A percentile compares a stretch with the other conserved stretches of the same genome.
Conservation (phyloP, 148 eudicot genomes). For the Amaranthus palmeri region DNA sequence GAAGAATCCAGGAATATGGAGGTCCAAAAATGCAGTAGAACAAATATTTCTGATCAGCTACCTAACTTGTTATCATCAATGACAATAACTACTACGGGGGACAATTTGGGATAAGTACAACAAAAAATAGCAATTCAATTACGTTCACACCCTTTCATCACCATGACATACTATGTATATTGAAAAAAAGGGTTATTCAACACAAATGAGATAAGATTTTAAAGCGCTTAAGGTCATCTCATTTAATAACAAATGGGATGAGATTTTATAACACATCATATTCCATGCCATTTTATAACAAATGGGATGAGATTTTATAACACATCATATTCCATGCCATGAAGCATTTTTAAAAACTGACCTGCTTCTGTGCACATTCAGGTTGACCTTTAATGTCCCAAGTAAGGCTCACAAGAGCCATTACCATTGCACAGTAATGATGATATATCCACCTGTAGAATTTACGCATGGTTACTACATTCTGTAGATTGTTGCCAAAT, state of each 20-base stretch:
- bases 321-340: not conserved
- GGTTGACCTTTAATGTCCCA: conserved; percentile 92
- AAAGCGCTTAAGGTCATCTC: not conserved
- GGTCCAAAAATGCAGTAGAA: not conserved
- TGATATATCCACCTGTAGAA: conserved; percentile 86
- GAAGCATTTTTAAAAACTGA: conserved; percentile 19
- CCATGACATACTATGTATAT: no score
- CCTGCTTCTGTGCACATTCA: conserved; percentile 89
- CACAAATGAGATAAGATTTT: not conserved
- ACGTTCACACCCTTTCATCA: no score
- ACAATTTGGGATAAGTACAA: no score
- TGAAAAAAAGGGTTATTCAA: no score
- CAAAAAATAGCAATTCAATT: no score
- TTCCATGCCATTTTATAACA: not conserved
- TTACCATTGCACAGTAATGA: conserved; percentile 93
- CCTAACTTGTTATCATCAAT: no score
- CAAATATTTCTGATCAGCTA: not conserved
- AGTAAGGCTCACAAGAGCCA: conserved; percentile 95
- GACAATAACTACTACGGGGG: no score
- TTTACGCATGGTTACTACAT: not conserved
- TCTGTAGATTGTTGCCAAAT: not conserved
- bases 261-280: not conserved
- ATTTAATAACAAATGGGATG: not conserved
- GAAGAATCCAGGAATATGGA: not conserved
- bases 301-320: not conserved